Evolutionary conservation across 306 rosid genomes (phyloP), one percentile per base, ranked within the genome.

Genomic region (Cajanus cajan): DNA sequence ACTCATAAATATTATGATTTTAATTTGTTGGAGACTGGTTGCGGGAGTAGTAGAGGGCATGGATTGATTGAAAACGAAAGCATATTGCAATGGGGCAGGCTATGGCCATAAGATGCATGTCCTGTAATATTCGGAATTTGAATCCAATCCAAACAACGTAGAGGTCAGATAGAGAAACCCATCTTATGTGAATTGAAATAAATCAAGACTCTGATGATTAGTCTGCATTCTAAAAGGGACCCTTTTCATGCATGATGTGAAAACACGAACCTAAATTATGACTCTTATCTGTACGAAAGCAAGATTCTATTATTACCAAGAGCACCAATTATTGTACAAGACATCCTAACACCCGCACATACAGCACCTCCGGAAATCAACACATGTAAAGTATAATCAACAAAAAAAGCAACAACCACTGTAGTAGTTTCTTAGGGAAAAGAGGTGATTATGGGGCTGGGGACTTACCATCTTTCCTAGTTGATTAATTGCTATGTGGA

Each of bases 171-270:
- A 15, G 55, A 55, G 82, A 79, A 78, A 77, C 74, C 67, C 24
- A 73, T 62, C 15, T 59, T 39, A 34, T 73, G 21, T 54, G 36
- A 11, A 83, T 45, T 39, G 47, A 80, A 61, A 62, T 62, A 50
- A 37, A 69, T 41, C 65, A 80, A 18, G 15, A 19, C 59, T 68
- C 39, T 39, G 73, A 73, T 72, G 81, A 74, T 86, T 83, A 52
- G 80, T 86, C 89, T 84, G 28, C 74, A 47, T 71, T 63, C 18
- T 36, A 51, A 71, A 77, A 22, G 80, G 88, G 71, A 39, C 88
- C 78, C 82, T 68, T 70, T 22, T 66, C 16, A 25, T 45, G 68
- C 21, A 47, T 68, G 85, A 84, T 67, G 83, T 77, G 87, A 81
- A 86, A 66, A 22, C 71, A 70, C 86, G 69, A 67, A 76, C 79